Base-by-base conservation (phyloP, 345 rosid genomes). In the Trapa incisa region DNA sequence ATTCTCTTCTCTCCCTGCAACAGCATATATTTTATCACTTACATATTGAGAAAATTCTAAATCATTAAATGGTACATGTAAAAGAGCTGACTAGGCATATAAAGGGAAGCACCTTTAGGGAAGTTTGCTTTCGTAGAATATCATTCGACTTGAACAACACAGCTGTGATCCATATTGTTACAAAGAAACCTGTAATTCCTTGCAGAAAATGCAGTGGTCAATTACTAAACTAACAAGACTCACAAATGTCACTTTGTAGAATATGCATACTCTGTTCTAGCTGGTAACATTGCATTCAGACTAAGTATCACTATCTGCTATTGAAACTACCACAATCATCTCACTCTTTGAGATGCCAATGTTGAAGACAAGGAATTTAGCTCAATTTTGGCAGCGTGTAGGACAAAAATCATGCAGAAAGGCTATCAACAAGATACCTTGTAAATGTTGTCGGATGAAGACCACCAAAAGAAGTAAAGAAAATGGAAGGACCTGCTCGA, bases 101-200 rank as follows among this genome's bases (percentile, higher is more conserved):
- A 12, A 32, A 38, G 67, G 22, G 8, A 68, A 45, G 69, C 61
- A 94, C 97, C 99, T 95, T 95, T 65, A 95, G 82, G 67, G 99
- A 92, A 6, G 97, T 91, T 82, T 95, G 97, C 79, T 95, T 95
- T 77, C 87, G 80, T 61, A 95, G 78, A 74, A 91, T 87, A 77
- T 91, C 97, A 83, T 95, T 95, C 9, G 99, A 95, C 84, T 95
- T 95, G 84, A 85, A 95, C 96, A 95, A 81, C 74, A 95, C 93
- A 69, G 89, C 93, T 61, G 97, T 90, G 80, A 91, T 89, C 97
- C 99, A 91, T 71, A 95, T 89, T 16, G 96, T 87, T 60, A 87
- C 96, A 82, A 95, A 95, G 89, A 95, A 95, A 42, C 99, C 97
- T 91, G 89, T 48, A 73, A 76, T 52, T 47, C 70, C 78, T 64